Percentiles rank a stretch among this genome's conserved stretches.
phyloP scores from a whole-genome alignment of 805 yeast species.

The Lachancea meyersii region DNA sequence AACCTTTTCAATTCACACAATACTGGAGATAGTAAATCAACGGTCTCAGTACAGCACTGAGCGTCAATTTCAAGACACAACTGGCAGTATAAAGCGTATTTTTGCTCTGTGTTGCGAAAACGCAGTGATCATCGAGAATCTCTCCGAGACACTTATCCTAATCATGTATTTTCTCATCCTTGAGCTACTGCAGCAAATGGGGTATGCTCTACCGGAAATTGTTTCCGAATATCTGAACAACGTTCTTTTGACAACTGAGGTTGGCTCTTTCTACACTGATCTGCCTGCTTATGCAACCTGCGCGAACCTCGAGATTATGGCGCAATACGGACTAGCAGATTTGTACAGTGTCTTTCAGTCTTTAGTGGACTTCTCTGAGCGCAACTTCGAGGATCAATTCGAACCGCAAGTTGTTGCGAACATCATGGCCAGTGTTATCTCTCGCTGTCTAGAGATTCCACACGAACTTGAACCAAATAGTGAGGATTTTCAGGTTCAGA shows the following conservation, averaged over 20 bases:
- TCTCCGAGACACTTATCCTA: constrained; percentile 20
- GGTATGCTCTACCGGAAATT: constrained; percentile 17
- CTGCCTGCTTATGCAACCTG: neutral
- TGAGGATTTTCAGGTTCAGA: constrained; percentile 42
- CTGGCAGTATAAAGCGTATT: constrained; percentile 24
- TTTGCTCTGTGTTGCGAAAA: constrained; percentile 26
- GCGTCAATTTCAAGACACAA: constrained; percentile 25
- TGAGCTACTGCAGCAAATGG: constrained; percentile 5
- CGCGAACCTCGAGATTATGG: neutral
- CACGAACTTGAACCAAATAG: constrained; percentile 24
- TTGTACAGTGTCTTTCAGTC: constrained; percentile 1
- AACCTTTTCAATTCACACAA: constrained; percentile 31
- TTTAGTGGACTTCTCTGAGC: constrained; percentile 1
- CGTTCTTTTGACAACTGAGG: constrained; percentile 18
- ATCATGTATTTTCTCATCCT: constrained; percentile 19
- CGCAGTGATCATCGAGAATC: constrained; percentile 12
- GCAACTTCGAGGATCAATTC: neutral
- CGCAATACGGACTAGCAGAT: constrained; percentile 4
- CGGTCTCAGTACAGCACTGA: constrained; percentile 14
- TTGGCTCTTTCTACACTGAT: constrained; percentile 8
- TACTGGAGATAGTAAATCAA: constrained; percentile 17
- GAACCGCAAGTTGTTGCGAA: constrained; percentile 11
- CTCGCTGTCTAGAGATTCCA: constrained; percentile 64
- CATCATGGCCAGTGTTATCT: constrained; percentile 43
- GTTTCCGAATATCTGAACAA: constrained; percentile 18